Base-by-base conservation (phyloP, 1,139 yeast genomes). In the Taiozyma onychis region DNA sequence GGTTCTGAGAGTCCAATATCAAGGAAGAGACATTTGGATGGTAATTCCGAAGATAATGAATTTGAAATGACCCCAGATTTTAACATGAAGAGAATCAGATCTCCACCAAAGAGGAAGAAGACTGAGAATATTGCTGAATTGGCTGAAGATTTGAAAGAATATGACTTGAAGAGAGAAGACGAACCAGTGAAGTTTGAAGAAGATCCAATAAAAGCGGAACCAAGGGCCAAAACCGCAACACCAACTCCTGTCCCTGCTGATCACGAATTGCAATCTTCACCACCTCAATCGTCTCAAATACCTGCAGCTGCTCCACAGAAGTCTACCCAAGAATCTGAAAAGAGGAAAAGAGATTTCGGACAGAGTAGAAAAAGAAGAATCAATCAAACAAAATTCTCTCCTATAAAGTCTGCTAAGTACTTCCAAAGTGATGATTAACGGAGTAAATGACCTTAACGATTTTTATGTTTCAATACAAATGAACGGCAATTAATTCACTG, bases 361-460 rank as follows among this genome's bases (percentile, higher is more conserved):
- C 56, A 57, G 11, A 53, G 59, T n/a, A 50, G 59, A 10, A 60
- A 60, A 47, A 51, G 63, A 45, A 57, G 53, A 26, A 54, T 56
- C 1, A 44, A 49, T 21, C 54, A 56, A 21, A 47, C 44, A n/a
- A 51, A 41, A 2, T 54, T 49, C 34, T 56, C 59, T 2, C 62
- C 64, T 1, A 57, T 60, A 16, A 60, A 60, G 47, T 58, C 62
- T 4, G 54, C 56, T 22, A 59, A 56, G 32, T 51, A 47, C 10
- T 55, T 52, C 14, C 56, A 53, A 22, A 49, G 49, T 30, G 51
- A 55, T 24, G 54, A 53, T 27, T 53, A 39, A 44, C 28, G 43
- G 22, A 8, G 9, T n/a, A 21, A 16, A 28, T 4, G 32, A 28
- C 18, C 32, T 7, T 21, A 30, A 30, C 13, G 22, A 11, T 46